Base-by-base conservation (phyloP, 768 basidiomycete genomes). In the Boletus tylopilopsis region DNA sequence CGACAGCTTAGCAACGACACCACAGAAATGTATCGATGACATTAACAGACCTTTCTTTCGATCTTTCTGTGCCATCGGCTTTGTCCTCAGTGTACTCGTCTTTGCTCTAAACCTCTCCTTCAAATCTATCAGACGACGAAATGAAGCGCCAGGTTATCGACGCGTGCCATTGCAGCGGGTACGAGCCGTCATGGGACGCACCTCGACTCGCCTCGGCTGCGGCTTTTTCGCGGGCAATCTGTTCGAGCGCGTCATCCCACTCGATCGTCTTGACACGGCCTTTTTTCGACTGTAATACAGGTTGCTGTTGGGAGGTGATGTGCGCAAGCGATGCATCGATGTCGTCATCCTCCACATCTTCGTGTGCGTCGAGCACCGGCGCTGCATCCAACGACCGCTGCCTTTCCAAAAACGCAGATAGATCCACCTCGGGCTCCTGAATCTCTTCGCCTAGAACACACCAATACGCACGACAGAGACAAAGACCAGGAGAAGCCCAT, bases 151-250 rank as follows among this genome's bases (percentile, higher is more conserved):
- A 30, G 13, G 29, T 36, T 13, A 45, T 44, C 9, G 23, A 24
- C 19, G 16, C 9, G n/a, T 30, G 32, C 12, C 22, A 25, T 8
- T 10, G 12, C 19, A 22, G 7, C 3, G 13, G 12, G 25, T 13
- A 34, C 12, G 33, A 21, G 29, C 36, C 36, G 33, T 12, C 9
- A 10, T 4, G 12, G 12, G 23, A 59, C 72, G 37, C 45, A 87
- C 90, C 90, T 75, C 87, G 73, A 21, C 77, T 78, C 12, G 90
- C 89, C 50, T 90, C 88, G 0, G 88, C 87, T 6, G 78, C 76
- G 2, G 77, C 76, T 59, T 90, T 91, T 53, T 89, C 87, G 19
- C 78, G 76, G 29, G 68, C 77, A 73, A 92, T 69, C 30, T 77
- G 73, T 27, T 89, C 86, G 3, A 91, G 67, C 23, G 78, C 69